Percentiles rank a stretch among this genome's conserved stretches.
These are phyloP conservation scores for Leccinum griseonigrum DNA, from an alignment of 1,284 basidiomycete genomes.

Conservation along the genomic window DNA sequence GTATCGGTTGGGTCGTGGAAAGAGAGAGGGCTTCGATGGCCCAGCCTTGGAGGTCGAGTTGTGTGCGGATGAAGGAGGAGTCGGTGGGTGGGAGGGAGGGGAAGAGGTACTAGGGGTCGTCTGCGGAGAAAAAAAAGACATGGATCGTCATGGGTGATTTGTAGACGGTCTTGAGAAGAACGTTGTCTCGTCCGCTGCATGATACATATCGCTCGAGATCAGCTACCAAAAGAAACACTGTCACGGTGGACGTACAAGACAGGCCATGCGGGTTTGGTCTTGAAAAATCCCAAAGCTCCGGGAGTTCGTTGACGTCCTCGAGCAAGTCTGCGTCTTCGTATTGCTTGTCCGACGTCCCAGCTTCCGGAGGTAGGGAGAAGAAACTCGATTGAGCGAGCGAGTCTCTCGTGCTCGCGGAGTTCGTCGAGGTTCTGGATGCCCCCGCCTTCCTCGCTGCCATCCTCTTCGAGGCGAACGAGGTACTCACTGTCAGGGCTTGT, in stretches of 20 bases:
- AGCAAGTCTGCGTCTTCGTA: slow-evolving; percentile 84
- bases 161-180: slow-evolving; percentile 94
- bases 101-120: slow-evolving; percentile 79
- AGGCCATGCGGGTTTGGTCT: slow-evolving; percentile 88
- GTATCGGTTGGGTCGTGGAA: slow-evolving; percentile 90
- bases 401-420: slow-evolving; percentile 60
- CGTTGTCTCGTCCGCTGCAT: slow-evolving; percentile 81
- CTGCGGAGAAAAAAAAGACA: slow-evolving; percentile 93
- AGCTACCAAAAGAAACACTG: slow-evolving; percentile 2
- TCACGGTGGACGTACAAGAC: slow-evolving; percentile 62
- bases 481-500: slow-evolving; percentile 71
- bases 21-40: slow-evolving; percentile 95
- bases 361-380: slow-evolving; percentile 76
- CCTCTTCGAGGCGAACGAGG: slow-evolving; percentile 74
- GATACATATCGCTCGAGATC: not conserved
- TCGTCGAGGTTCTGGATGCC: slow-evolving; percentile 51
- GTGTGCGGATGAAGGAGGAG: slow-evolving; percentile 84
- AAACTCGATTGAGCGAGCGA: slow-evolving; percentile 79
- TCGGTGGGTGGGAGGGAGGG: slow-evolving; percentile 73
- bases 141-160: slow-evolving; percentile 96
- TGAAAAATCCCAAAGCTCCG: slow-evolving; percentile 86
- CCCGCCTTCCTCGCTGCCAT: slow-evolving; percentile 34
- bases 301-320: slow-evolving; percentile 90
- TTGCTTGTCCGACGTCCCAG: slow-evolving; percentile 94
- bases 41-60: slow-evolving; percentile 96